Conservation (phyloP, 768 basidiomycete genomes). For the Chalciporus pseudorubinellus region DNA sequence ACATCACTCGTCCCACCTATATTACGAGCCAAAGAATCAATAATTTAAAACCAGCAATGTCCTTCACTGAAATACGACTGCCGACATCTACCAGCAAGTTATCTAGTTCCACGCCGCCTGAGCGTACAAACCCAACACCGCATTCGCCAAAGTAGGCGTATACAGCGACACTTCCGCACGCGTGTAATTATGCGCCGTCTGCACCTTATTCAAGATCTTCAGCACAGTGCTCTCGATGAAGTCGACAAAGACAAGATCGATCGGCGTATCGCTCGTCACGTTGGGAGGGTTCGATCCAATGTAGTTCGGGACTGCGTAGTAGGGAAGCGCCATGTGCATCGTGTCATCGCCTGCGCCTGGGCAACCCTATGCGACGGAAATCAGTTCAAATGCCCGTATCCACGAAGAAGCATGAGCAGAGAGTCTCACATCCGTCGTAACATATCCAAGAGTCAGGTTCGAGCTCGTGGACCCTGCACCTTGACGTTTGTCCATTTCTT, state of each 20-base stretch:
- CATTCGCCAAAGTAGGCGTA: constrained; percentile 41
- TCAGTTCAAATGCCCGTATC: neutral
- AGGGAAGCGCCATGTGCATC: constrained; percentile 58
- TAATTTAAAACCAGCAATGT: too few species aligned
- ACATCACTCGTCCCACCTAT: too few species aligned
- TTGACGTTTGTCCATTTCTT: constrained; percentile 46
- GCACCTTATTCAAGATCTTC: constrained; percentile 52
- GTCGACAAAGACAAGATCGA: constrained; percentile 77
- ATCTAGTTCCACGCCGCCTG: constrained; percentile 31
- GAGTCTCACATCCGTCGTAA: constrained; percentile 62
- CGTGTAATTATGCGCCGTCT: constrained; percentile 49
- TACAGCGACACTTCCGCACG: constrained; percentile 52
- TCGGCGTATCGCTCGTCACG: constrained; percentile 44
- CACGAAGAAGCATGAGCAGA: neutral
- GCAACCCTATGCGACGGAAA: constrained; percentile 45
- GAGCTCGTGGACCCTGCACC: constrained; percentile 28
- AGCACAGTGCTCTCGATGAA: constrained; percentile 60
- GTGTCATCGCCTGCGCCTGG: constrained; percentile 77
- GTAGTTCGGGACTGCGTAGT: constrained; percentile 54
- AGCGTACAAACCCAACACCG: constrained; percentile 42
- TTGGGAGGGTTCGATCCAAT: constrained; percentile 54
- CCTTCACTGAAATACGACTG: too few species aligned
- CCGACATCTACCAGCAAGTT: too few species aligned
- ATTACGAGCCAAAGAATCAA: too few species aligned
- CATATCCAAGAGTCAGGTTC: constrained; percentile 70